Base-by-base conservation (phyloP, 1,284 basidiomycete species). In the Ustilago hordei region DNA sequence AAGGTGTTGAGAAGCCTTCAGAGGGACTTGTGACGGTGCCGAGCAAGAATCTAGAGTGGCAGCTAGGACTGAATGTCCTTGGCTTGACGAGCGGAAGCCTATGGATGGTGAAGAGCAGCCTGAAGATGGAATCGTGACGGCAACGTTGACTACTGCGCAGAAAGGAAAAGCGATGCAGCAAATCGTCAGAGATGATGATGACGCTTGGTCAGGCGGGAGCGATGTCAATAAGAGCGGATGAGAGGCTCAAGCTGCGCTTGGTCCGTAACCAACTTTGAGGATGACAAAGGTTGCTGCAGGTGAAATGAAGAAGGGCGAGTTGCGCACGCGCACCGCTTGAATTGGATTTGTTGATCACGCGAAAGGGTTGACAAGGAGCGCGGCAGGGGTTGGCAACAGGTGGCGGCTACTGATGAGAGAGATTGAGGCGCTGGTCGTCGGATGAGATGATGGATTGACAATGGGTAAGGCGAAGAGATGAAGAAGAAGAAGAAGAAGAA, bases 11-110 rank as follows among this genome's bases (percentile, higher is more conserved):
- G 15, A 28, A 28, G 23, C 23, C 23, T 28, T 28, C 23, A 28
- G 23, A 28, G 23, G 23, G 23, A 3, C 23, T 28, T 28, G 23
- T 28, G 23, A 3, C 3, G 15, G 15, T 11, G 38, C 15, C 38
- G 38, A 39, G 11, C 15, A 39, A 11, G 38, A 39, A 39, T 39
- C 15, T 39, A 11, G 38, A 39, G 11, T 11, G 38, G 15, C 15
- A 17, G 17, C 15, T 17, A 11, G 41, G 17, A 45, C 41, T 17
- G n/a, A 4, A 13, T 45, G 35, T 50, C 8, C 17, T 12, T 15
- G 41, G 43, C 54, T 63, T 63, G 54, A 56, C 61, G 61, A 63
- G 61, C 61, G 61, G 35, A 63, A 63, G 54, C 61, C 54, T 54
- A 23, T 56, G 11, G 23, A 56, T 34, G n/a, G 23, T 3, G 5